A percentile compares a stretch with the other conserved stretches of the same genome.
These are phyloP conservation scores for Trypanosoma rangeli DNA, from an alignment of 208 protist genomes.

Conservation along the genomic window DNA sequence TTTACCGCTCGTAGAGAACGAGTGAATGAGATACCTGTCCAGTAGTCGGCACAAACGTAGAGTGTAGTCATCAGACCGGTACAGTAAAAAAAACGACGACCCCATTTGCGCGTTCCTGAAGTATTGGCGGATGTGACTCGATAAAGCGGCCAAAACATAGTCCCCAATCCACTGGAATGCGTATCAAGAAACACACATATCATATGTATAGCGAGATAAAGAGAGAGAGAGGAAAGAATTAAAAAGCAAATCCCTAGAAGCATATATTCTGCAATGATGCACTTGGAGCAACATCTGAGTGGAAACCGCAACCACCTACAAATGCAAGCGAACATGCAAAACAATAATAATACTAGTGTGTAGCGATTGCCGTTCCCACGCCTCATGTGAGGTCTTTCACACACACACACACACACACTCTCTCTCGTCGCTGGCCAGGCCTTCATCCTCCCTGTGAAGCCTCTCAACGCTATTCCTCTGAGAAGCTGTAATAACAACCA, in stretches of 20 bases:
- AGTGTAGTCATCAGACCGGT: slow-evolving; percentile 24
- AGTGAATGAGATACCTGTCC: slow-evolving; percentile 61
- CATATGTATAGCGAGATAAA: slow-evolving; percentile 8
- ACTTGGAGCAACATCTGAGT: too few species aligned
- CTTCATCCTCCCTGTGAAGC: too few species aligned
- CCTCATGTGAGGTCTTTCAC: too few species aligned
- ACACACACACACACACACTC: too few species aligned
- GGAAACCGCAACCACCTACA: too few species aligned
- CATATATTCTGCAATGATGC: neutral
- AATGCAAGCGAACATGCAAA: too few species aligned
- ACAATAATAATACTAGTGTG: too few species aligned
- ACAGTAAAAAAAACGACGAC: slow-evolving; percentile 31
- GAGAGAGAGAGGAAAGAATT: slow-evolving; percentile 9
- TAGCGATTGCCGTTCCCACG: too few species aligned
- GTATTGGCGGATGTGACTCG: neutral
- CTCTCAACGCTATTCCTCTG: too few species aligned
- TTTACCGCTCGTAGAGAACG: slow-evolving; percentile 59
- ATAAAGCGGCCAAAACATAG: neutral
- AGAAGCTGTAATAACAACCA: too few species aligned
- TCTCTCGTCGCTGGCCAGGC: too few species aligned
- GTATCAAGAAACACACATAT: neutral
- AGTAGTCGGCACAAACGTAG: slow-evolving; percentile 38
- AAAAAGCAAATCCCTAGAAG: neutral
- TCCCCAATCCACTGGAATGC: neutral
- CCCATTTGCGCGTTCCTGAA: slow-evolving; percentile 25